Evolutionary conservation across 257 asterid species (phyloP).

Genomic region (Oldenlandia corymbosa): DNA sequence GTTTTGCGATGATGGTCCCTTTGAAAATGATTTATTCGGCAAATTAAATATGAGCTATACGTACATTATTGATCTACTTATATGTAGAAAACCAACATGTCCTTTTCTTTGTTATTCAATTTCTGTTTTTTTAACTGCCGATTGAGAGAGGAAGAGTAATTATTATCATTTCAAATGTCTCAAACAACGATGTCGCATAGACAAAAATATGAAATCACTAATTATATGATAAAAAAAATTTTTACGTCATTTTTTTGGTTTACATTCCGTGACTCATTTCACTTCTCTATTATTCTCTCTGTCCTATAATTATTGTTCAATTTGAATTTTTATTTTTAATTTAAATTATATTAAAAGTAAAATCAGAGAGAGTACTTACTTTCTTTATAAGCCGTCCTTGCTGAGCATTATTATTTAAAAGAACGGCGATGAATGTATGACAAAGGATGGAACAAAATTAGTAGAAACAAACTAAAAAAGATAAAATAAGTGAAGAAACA

Average conservation of each 20-base stretch:
- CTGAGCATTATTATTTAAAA: background rate
- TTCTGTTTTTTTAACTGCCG: background rate
- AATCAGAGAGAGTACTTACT: too few species aligned
- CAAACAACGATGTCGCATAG: too few species aligned
- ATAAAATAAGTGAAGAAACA: too few species aligned
- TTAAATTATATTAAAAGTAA: too few species aligned
- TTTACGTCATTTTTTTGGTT: too few species aligned
- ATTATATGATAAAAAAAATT: too few species aligned
- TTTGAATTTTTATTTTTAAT: background rate
- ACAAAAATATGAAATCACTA: too few species aligned
- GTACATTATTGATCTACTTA: background rate
- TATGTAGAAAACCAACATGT: background rate
- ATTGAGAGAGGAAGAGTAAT: too few species aligned
- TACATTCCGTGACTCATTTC: too few species aligned
- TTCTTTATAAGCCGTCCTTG: conserved; percentile 3
- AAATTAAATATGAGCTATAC: conserved; percentile 8
- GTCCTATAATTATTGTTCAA: background rate
- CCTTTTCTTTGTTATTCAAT: background rate
- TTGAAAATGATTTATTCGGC: background rate
- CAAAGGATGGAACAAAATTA: background rate
- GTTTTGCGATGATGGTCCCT: conserved; percentile 19
- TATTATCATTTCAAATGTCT: too few species aligned
- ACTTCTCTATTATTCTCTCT: too few species aligned
- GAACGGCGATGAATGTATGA: background rate
- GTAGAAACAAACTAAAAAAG: background rate